phyloP scores from a whole-genome alignment of 2,329 filamentous ascomycete genomes.

The Colletotrichum sp. region DNA sequence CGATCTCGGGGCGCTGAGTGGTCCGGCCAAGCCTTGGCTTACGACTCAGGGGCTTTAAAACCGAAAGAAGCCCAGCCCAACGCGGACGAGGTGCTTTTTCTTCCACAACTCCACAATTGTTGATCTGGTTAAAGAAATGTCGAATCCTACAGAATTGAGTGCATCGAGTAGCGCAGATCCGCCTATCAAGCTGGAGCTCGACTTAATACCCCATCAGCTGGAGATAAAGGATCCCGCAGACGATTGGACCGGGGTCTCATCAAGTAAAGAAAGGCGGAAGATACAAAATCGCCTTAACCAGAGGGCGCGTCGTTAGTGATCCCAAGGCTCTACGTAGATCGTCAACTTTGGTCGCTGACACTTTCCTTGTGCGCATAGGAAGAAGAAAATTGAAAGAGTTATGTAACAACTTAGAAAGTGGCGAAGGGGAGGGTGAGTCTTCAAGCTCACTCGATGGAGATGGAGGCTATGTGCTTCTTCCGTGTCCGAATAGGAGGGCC shows the following conservation, averaged over 20 bases:
- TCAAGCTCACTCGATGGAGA: background rate
- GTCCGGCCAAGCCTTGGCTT: background rate
- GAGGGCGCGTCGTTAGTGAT: constrained; percentile 2
- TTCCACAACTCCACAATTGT: background rate
- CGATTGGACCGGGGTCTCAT: constrained; percentile 5
- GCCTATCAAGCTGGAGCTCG: background rate
- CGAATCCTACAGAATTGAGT: background rate
- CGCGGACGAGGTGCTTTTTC: background rate
- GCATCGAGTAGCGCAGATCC: background rate
- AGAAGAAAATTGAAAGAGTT: background rate
- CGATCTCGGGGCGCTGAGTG: background rate
- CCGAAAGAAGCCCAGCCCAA: background rate
- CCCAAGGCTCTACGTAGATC: background rate
- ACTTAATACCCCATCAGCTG: background rate
- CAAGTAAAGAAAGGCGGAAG: constrained; percentile 2
- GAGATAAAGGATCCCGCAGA: background rate
- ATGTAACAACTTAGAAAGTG: background rate
- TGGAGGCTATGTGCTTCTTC: background rate
- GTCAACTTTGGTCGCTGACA: background rate
- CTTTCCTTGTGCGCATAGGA: background rate
- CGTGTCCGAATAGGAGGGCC: background rate
- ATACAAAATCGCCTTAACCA: constrained; percentile 16
- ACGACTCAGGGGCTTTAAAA: background rate
- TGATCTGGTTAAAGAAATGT: background rate
- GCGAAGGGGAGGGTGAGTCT: background rate